A percentile compares a stretch with the other conserved stretches of the same genome.
Conservation (phyloP, 208 protist species). For the Dictyostelium gargantuum region DNA sequence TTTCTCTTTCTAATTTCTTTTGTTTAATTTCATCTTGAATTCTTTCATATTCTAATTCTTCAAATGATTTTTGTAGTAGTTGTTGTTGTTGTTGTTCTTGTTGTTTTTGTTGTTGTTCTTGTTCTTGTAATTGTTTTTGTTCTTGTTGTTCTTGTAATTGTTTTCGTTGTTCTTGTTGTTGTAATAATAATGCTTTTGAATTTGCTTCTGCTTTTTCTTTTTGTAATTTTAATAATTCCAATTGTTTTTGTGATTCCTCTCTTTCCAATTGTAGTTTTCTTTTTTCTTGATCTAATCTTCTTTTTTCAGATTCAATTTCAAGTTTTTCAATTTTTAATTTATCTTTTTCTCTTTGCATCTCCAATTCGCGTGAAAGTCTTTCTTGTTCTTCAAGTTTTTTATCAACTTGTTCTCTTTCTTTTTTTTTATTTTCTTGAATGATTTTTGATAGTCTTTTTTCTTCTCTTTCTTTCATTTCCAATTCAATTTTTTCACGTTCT, state of each 20-base stretch:
- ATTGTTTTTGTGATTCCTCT: neutral
- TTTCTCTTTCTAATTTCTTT: conserved; percentile 5
- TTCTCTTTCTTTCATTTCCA: neutral
- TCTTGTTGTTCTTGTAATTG: neutral
- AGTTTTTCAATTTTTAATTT: neutral
- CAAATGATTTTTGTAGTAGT: neutral
- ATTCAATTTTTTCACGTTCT: neutral
- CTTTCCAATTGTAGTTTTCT: neutral
- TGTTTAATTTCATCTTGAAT: conserved; percentile 20
- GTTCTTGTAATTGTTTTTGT: neutral
- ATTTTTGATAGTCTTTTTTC: neutral
- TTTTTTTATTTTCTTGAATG: neutral
- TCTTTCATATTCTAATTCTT: neutral
- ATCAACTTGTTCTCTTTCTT: neutral
- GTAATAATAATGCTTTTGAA: neutral
- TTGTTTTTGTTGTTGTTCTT: neutral
- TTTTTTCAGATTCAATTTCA: neutral
- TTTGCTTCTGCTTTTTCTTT: neutral
- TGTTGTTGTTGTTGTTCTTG: neutral
- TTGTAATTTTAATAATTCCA: neutral
- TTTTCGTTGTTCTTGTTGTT: neutral
- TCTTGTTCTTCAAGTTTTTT: neutral
- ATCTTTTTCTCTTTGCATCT: neutral
- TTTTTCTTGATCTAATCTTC: neutral
- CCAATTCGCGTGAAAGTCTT: neutral